Base-by-base conservation (phyloP, 306 rosid genomes). In the Corylus americana region DNA sequence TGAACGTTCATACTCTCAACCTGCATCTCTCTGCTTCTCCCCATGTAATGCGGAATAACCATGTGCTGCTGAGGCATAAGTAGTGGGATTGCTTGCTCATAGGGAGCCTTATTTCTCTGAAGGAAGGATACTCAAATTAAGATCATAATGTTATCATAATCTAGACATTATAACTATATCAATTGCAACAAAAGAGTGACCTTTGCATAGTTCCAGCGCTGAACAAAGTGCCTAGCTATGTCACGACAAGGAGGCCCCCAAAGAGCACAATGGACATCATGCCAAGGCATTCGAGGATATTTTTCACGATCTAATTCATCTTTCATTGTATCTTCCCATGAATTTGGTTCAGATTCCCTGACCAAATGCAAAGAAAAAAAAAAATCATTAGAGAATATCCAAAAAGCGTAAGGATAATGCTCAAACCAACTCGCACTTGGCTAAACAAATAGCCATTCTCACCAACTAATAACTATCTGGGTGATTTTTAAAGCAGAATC, bases 241-340 rank as follows among this genome's bases (percentile, higher is more conserved):
- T 96, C 99, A 79, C 96, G 98, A 86, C 99, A 96, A 55, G 99
- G 94, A 82, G 99, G 97, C 74, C 99, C 99, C 97, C 96, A 93
- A 74, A 96, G 91, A 82, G 98, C 97, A 82, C 99, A 96, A 59
- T 93, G 98, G 78, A 96, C 98, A 74, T 96, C 99, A 81, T 96
- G 98, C 99, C 99, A 96, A 74, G 99, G 99, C 99, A 96, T 93
- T 37, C 99, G 98, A 42, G 99, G 99, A 85, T 90, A 93, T 75
- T 86, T 96, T 74, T 25, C 74, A 37, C 99, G 98, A 31, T 91
- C 98, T 81, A 96, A 80, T 90, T 96, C 99, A 88, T 96, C 98
- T 87, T 85, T 96, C 96, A 91, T 93, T 53, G 97, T 83, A 83
- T 96, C 99, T 82, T 96, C 99, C 99, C 99, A 96, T 29, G 98